phyloP scores from a whole-genome alignment of 2,329 filamentous ascomycete species.

The Diaporthe sp. region DNA sequence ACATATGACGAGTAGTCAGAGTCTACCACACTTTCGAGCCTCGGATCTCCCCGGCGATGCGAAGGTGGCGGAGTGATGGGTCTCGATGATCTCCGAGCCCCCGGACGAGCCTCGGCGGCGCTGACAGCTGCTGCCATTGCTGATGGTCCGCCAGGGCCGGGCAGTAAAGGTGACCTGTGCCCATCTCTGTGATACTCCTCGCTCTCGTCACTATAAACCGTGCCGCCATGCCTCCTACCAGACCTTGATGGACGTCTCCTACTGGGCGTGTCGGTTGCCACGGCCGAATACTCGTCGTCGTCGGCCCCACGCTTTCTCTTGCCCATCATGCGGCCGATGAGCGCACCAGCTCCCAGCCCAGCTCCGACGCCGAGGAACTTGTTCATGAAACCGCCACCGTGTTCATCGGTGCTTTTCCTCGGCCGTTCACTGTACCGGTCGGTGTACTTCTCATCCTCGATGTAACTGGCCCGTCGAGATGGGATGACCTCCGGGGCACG shows the following conservation, averaged over 20 bases:
- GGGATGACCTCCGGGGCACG: conserved; percentile 65
- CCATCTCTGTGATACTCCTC: conserved; percentile 52
- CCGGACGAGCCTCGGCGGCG: conserved; percentile 57
- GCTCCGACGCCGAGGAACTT: conserved; percentile 73
- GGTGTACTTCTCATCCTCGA: conserved; percentile 75
- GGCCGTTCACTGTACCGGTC: conserved; percentile 75
- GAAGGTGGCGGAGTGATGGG: conserved; percentile 64
- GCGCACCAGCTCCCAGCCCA: conserved; percentile 72
- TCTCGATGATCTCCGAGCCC: conserved; percentile 49
- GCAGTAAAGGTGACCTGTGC: conserved; percentile 59
- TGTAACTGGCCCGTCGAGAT: conserved; percentile 69
- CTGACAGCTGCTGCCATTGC: conserved; percentile 62
- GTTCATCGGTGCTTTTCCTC: conserved; percentile 47
- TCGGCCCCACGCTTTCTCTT: conserved; percentile 61
- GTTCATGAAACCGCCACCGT: conserved; percentile 71
- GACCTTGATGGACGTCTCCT: conserved; percentile 57
- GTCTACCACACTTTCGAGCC: conserved; percentile 61
- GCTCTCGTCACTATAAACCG: conserved; percentile 65
- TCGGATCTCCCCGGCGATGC: conserved; percentile 59
- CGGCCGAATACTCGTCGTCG: conserved; percentile 75
- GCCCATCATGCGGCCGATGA: conserved; percentile 72
- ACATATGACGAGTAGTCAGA: conserved; percentile 74
- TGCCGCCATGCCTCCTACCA: conserved; percentile 49
- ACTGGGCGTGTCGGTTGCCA: conserved; percentile 72
- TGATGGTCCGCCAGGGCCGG: conserved; percentile 61